Percentiles rank a stretch among this genome's conserved stretches.
These are phyloP conservation scores for Penicillium samsonianum DNA, from an alignment of 495 filamentous ascomycete species.

Conservation along the genomic window DNA sequence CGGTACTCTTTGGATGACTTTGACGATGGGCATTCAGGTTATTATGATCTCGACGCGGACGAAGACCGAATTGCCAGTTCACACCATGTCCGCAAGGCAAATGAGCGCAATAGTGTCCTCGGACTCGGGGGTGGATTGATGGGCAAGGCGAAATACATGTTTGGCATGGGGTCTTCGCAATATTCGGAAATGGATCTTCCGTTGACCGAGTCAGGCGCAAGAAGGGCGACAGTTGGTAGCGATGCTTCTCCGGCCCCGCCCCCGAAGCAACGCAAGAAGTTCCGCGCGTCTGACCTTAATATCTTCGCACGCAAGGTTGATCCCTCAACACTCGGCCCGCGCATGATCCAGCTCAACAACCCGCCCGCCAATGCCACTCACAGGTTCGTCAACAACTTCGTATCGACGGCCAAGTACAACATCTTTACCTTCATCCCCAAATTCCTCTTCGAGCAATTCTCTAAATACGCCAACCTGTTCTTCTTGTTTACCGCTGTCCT, in stretches of 20 bases:
- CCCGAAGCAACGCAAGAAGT: constrained; percentile 54
- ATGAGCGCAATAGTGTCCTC: constrained; percentile 83
- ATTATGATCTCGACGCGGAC: constrained; percentile 55
- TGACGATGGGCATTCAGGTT: constrained; percentile 72
- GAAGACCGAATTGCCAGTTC: constrained; percentile 60
- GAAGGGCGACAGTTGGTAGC: constrained; percentile 44
- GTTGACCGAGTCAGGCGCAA: constrained; percentile 73
- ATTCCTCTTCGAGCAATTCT: constrained; percentile 98
- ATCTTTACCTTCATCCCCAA: constrained; percentile 93
- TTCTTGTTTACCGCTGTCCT: constrained; percentile 97
- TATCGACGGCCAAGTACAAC: constrained; percentile 99
- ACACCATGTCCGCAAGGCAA: constrained; percentile 55
- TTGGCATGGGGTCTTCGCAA: constrained; percentile 84
- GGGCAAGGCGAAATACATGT: constrained; percentile 82
- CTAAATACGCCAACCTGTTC: constrained; percentile 98
- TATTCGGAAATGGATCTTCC: constrained; percentile 99
- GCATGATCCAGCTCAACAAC: constrained; percentile 96
- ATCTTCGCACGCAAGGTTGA: constrained; percentile 89
- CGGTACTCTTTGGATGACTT: constrained; percentile 84
- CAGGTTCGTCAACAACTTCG: constrained; percentile 93
- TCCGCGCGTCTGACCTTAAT: constrained; percentile 75
- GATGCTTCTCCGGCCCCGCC: constrained; percentile 33
- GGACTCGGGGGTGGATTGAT: constrained; percentile 82
- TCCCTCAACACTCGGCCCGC: constrained; percentile 84
- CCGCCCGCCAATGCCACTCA: constrained; percentile 85